Conservation (phyloP, 345 rosid species). For the Ceriops zippeliana region DNA sequence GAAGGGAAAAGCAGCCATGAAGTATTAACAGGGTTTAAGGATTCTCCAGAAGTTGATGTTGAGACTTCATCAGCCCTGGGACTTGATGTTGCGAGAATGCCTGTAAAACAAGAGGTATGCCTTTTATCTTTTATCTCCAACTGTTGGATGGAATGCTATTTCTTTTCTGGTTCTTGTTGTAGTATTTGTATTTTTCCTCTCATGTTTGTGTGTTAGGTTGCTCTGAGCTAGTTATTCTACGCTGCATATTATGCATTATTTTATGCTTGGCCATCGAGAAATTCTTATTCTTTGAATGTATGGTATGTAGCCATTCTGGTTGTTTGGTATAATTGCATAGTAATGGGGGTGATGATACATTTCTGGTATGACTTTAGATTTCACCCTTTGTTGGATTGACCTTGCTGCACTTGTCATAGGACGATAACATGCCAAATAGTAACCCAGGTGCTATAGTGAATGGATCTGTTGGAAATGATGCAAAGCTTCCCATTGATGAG, state of each 20-base stretch:
- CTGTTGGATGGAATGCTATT: slow-evolving; percentile 3
- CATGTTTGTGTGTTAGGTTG: background rate
- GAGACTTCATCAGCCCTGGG: slow-evolving; percentile 18
- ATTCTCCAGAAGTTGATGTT: slow-evolving; percentile 31
- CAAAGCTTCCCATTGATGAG: slow-evolving; percentile 27
- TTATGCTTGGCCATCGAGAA: too few species aligned
- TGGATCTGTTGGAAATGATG: slow-evolving; percentile 33
- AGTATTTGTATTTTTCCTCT: background rate
- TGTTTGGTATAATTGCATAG: too few species aligned
- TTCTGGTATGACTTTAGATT: slow-evolving; percentile 6
- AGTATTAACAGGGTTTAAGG: slow-evolving; percentile 30
- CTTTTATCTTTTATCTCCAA: background rate
- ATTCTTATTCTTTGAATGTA: too few species aligned
- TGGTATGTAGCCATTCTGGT: too few species aligned
- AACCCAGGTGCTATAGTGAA: slow-evolving; percentile 29
- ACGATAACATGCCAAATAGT: slow-evolving; percentile 26
- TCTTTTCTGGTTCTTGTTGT: background rate
- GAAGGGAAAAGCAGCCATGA: slow-evolving; percentile 41
- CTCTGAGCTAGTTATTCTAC: background rate
- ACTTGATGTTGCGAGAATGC: slow-evolving; percentile 26
- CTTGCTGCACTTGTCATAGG: slow-evolving; percentile 36
- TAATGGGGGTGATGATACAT: background rate
- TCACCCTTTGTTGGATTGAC: slow-evolving; percentile 10
- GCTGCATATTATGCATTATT: background rate
- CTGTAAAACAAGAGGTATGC: slow-evolving; percentile 46